phyloP scores from a whole-genome alignment of 2,329 filamentous ascomycete genomes.

The Cladorrhinum sp. region DNA sequence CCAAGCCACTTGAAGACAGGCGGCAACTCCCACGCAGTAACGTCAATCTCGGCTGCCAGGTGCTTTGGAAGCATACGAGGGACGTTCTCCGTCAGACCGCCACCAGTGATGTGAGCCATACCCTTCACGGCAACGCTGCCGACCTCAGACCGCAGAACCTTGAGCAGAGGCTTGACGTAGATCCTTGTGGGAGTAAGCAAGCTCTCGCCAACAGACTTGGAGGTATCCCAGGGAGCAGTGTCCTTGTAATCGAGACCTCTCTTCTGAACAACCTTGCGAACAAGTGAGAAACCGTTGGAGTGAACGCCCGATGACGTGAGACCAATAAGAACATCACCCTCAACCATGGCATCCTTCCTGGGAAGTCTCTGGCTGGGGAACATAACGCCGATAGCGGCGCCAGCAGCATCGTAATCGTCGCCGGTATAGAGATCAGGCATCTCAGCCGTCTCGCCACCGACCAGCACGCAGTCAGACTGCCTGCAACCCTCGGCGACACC shows the following conservation, averaged over 20 bases:
- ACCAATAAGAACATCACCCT: constrained; percentile 82
- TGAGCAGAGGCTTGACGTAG: constrained; percentile 81
- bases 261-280: constrained; percentile 79
- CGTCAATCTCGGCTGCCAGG: constrained; percentile 78
- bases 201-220: constrained; percentile 61
- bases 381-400: constrained; percentile 84
- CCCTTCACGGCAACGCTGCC: constrained; percentile 73
- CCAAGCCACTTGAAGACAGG: constrained; percentile 87
- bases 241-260: constrained; percentile 69
- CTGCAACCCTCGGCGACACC: constrained; percentile 87
- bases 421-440: constrained; percentile 93
- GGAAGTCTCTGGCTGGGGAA: constrained; percentile 68
- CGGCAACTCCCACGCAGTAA: constrained; percentile 70
- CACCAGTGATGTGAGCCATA: constrained; percentile 94
- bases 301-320: constrained; percentile 84
- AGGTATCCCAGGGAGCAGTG: constrained; percentile 69
- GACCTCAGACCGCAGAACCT: constrained; percentile 48
- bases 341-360: constrained; percentile 68
- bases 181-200: constrained; percentile 89
- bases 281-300: constrained; percentile 97
- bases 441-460: constrained; percentile 97
- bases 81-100: constrained; percentile 89
- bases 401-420: constrained; percentile 90
- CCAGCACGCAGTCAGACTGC: constrained; percentile 79
- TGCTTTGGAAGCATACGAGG: constrained; percentile 83